Conservation (phyloP, 1,139 yeast genomes). For the Yarrowia galli region DNA sequence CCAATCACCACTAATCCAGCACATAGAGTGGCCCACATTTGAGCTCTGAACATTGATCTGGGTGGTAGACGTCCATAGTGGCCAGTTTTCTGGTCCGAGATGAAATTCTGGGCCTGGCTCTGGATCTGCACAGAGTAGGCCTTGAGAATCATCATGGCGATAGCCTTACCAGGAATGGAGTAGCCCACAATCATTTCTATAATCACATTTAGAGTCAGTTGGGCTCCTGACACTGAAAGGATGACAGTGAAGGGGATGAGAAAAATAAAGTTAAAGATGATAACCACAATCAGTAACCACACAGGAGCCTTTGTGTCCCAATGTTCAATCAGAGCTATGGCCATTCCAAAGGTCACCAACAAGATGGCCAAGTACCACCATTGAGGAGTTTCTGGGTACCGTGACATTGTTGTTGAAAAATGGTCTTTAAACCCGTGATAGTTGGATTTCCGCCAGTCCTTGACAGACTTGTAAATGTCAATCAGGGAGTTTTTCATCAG, state of each 20-base stretch:
- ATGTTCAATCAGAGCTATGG: constrained; percentile 48
- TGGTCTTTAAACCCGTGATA: constrained; percentile 33
- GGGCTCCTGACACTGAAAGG: constrained; percentile 61
- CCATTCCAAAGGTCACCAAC: constrained; percentile 21
- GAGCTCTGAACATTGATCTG: constrained; percentile 64
- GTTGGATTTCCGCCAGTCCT: constrained; percentile 42
- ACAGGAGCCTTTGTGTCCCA: constrained; percentile 57
- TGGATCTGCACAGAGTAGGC: constrained; percentile 66
- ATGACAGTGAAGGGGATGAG: constrained; percentile 60
- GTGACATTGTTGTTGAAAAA: neutral
- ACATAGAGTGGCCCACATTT: constrained; percentile 55
- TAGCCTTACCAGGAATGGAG: constrained; percentile 68
- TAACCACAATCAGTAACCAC: constrained; percentile 64
- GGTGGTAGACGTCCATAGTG: constrained; percentile 68
- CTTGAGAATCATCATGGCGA: constrained; percentile 65
- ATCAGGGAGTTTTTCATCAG: constrained; percentile 43
- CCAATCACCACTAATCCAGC: constrained; percentile 57
- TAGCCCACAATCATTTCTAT: constrained; percentile 69
- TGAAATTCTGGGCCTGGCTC: constrained; percentile 64
- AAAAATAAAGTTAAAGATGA: constrained; percentile 62
- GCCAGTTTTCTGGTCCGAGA: constrained; percentile 63
- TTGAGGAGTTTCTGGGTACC: constrained; percentile 29
- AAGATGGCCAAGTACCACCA: constrained; percentile 37
- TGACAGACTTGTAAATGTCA: constrained; percentile 40
- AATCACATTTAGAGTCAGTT: constrained; percentile 63